Percentiles rank a stretch among this genome's conserved stretches.
Conservation (phyloP, 805 yeast genomes). For the Suhomyces vadensis region DNA sequence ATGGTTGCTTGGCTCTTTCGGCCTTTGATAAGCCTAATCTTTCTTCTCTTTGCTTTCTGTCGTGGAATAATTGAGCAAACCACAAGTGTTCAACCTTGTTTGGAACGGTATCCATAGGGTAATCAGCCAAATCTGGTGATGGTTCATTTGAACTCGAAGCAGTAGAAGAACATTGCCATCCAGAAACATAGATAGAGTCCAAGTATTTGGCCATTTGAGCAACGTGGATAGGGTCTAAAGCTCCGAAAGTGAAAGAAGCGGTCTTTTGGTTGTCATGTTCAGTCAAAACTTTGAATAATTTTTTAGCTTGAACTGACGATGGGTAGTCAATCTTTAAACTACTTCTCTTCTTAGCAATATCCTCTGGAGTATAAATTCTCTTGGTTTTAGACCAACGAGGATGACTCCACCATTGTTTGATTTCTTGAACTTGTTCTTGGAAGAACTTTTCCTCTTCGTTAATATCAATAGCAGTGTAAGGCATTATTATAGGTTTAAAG, state of each 20-base stretch:
- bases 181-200: constrained; percentile 90
- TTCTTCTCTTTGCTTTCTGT: constrained; percentile 91
- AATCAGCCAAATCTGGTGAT: constrained; percentile 97
- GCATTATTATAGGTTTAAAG: constrained; percentile 29
- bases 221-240: constrained; percentile 92
- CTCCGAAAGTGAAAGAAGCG: constrained; percentile 89
- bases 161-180: constrained; percentile 99
- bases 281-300: constrained; percentile 66
- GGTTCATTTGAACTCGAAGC: constrained; percentile 98
- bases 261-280: constrained; percentile 75
- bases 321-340: constrained; percentile 73
- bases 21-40: constrained; percentile 61
- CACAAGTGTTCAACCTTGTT: constrained; percentile 96
- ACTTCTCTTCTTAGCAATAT: constrained; percentile 87
- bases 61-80: constrained; percentile 96
- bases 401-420: constrained; percentile 88
- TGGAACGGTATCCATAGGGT: constrained; percentile 98
- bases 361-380: constrained; percentile 85
- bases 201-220: constrained; percentile 96
- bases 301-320: constrained; percentile 77
- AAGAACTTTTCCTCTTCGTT: constrained; percentile 63
- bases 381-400: constrained; percentile 90
- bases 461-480: constrained; percentile 58
- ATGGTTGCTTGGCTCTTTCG: constrained; percentile 68
- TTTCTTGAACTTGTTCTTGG: constrained; percentile 68